These are phyloP conservation scores for Hanseniaspora opuntiae DNA, from an alignment of 805 yeast species.

Conservation along the genomic window DNA sequence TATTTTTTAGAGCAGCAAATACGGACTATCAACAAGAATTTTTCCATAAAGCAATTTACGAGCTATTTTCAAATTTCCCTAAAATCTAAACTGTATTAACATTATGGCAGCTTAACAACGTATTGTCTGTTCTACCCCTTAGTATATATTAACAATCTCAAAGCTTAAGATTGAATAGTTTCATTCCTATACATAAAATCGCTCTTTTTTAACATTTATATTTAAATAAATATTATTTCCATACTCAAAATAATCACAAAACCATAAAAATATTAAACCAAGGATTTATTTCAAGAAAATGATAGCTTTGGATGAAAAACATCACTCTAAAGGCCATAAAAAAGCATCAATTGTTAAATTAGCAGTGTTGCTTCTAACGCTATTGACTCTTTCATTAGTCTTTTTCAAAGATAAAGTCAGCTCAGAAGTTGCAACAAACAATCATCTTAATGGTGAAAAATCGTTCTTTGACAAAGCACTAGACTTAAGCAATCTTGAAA, in stretches of 20 bases:
- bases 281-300: background rate
- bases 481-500: slow-evolving; percentile 14
- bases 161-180: too few species aligned
- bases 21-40: too few species aligned
- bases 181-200: too few species aligned
- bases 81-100: too few species aligned
- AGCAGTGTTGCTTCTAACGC: background rate
- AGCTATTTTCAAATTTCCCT: too few species aligned
- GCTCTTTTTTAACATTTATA: too few species aligned
- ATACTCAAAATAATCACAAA: background rate
- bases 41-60: too few species aligned
- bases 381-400: background rate
- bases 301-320: background rate
- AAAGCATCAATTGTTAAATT: background rate
- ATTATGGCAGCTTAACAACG: too few species aligned
- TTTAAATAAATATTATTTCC: too few species aligned
- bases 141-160: too few species aligned
- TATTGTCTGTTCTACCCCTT: too few species aligned
- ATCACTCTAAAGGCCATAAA: background rate
- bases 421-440: background rate
- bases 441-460: slow-evolving; percentile 21
- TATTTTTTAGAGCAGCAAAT: too few species aligned
- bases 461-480: slow-evolving; percentile 41
- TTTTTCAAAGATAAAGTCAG: background rate
- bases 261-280: background rate